phyloP scores from a whole-genome alignment of 306 rosid genomes.

The Sicyos baderoa region DNA sequence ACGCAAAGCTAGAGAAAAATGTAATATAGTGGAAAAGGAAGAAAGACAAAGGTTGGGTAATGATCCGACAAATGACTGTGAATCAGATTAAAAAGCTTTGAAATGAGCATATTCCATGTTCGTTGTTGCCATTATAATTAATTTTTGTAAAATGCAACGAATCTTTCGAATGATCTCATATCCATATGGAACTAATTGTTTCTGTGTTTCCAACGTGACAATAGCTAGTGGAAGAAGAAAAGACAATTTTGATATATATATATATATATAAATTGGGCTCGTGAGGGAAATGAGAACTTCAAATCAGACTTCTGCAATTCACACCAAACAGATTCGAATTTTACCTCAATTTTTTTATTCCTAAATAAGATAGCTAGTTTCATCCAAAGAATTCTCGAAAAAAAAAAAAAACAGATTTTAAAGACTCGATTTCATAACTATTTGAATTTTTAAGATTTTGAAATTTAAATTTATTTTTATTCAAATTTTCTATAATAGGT shows the following conservation, averaged over 20 bases:
- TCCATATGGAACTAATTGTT: background rate
- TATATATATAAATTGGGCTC: background rate
- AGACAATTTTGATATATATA: background rate
- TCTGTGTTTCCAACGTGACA: background rate
- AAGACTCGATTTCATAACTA: too few species aligned
- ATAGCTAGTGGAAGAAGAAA: background rate
- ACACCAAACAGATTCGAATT: background rate
- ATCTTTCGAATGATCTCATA: constrained; percentile 4
- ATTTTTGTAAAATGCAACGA: background rate
- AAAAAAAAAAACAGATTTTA: too few species aligned
- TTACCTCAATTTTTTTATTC: background rate
- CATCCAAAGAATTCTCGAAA: background rate
- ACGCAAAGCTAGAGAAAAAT: background rate
- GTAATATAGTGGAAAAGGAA: background rate
- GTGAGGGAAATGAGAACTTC: background rate
- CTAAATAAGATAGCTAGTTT: background rate
- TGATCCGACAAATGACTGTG: background rate
- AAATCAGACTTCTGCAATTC: background rate
- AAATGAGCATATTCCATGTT: constrained; percentile 11
- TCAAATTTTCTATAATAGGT: too few species aligned
- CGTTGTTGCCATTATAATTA: background rate
- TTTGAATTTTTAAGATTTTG: too few species aligned
- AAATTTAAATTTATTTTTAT: too few species aligned
- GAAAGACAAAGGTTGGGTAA: background rate
- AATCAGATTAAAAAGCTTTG: constrained; percentile 6